Evolutionary conservation across 345 rosid genomes (phyloP), one percentile per base, ranked within the genome.

Genomic region (Brassica carinata): DNA sequence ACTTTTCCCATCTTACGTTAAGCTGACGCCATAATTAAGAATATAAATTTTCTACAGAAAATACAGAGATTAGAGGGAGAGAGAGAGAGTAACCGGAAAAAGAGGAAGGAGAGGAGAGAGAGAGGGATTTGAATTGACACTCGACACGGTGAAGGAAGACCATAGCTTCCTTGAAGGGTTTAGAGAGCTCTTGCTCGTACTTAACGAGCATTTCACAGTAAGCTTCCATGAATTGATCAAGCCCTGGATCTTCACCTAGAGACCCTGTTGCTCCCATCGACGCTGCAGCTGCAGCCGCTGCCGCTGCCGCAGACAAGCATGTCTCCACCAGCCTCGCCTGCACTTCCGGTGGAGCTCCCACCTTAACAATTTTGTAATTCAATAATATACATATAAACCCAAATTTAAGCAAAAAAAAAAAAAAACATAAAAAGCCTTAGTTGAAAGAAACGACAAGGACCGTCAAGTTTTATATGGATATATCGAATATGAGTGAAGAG

Each of bases 211-310:
- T 94, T 93, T 96, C 98, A 71, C 97, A 96, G 77, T 96, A 96
- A 43, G 99, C 99, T 78, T 96, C 98, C 99, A 96, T 96, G 90
- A 96, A 94, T 82, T 94, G 98, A 77, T 96, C 99, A 58, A 96
- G 91, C 2, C 89, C 95, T 55, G 99, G 98, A 84, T 96, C 98
- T 85, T 94, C 95, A 23, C 98, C 98, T 10, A 90, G 11, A 58
- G 87, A 75, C 9, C 87, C 80, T 27, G 78, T 65, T 5, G 84
- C 55, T 3, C 85, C 89, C 83, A 86, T 84, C 6, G 90, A 72
- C 2, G 26, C 26, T 23, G 26, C 26, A 23, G 82, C 87, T 4
- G 83, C 91, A 2, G 83, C 88, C 0, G 82, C 90, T 1, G 90
- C 98, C n/a, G 93, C 84, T 1, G 90, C 98, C n/a, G 93, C 84